Base-by-base conservation (phyloP, 352 stramenopile species). In the Thalassiosira livingstoniorum region DNA sequence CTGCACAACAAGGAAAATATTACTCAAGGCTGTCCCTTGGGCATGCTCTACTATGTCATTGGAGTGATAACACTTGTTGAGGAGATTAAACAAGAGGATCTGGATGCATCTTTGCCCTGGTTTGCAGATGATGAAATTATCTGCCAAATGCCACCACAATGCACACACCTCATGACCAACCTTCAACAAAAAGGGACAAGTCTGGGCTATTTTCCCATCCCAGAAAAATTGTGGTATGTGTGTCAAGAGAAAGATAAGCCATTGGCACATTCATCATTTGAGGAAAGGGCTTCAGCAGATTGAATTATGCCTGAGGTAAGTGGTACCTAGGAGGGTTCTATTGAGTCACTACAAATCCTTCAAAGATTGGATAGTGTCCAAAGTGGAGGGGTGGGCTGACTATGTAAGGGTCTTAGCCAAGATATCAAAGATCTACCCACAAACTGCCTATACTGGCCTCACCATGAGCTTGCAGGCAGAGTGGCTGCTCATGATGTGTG, bases 41-140 rank as follows among this genome's bases (percentile, higher is more conserved):
- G 42, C 2, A 81, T 81, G 70, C 42, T 75, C 15, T 55, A 74
- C 2, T 81, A 81, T 68, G 71, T 70, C 0, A 32, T 85, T 34
- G 39, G 37, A 4, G 13, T 81, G 15, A 39, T 78, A 3, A 70
- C 78, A 23, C 58, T 85, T n/a, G 35, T 53, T 1, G 25, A 61
- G 25, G 32, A 57, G 5, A 63, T 85, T 2, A 37, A 60, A 25
- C 11, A 61, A 3, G 45, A 18, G 18, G 29, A 70, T 11, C 71
- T 47, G 5, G 47, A 53, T 10, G 54, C 31, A 2, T 32, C 64
- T 29, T 71, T 81, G 57, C 66, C 78, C 1, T 86, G 71, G 78
- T 82, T 72, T 57, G 60, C 58, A 1, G 72, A 86, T 67, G 78
- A 86, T 47, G 23, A 37, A 7, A 66, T 23, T 0, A 60, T 72